Percentiles rank a stretch among this genome's conserved stretches.
phyloP scores from a whole-genome alignment of 2,329 filamentous ascomycete genomes.

The Pseudogymnoascus destructans region DNA sequence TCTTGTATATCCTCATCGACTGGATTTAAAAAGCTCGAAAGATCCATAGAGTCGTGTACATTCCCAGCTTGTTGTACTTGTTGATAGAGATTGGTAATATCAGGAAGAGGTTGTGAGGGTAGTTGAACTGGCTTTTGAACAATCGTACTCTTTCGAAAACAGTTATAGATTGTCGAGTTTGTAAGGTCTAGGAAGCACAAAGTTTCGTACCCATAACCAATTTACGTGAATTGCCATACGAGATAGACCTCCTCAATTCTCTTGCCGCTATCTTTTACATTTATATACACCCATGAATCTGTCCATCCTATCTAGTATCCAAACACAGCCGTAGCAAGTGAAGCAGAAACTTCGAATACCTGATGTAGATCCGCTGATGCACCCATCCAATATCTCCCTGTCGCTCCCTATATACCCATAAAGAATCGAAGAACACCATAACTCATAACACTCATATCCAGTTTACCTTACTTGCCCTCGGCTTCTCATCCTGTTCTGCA shows the following conservation, averaged over 20 bases:
- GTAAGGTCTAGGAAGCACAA: no score
- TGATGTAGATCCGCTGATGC: neutral
- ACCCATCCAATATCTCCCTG: neutral
- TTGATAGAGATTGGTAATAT: no score
- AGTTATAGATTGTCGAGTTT: no score
- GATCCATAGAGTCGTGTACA: no score
- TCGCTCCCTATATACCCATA: neutral
- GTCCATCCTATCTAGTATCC: neutral
- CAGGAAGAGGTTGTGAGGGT: no score
- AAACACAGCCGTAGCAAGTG: neutral
- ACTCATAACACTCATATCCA: constrained; percentile 5
- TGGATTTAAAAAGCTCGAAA: no score
- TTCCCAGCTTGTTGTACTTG: no score
- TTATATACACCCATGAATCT: neutral
- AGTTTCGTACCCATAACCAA: no score
- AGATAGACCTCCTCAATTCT: neutral
- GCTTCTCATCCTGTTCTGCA: neutral
- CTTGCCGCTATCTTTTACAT: neutral
- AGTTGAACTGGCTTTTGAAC: no score
- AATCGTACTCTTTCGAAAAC: no score
- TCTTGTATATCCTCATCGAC: no score
- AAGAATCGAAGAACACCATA: constrained; percentile 1
- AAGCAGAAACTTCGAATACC: neutral
- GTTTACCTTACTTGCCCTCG: neutral
- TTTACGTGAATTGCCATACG: neutral